Conservation (phyloP, 768 basidiomycete species). For the Panaeolus papilionaceus region DNA sequence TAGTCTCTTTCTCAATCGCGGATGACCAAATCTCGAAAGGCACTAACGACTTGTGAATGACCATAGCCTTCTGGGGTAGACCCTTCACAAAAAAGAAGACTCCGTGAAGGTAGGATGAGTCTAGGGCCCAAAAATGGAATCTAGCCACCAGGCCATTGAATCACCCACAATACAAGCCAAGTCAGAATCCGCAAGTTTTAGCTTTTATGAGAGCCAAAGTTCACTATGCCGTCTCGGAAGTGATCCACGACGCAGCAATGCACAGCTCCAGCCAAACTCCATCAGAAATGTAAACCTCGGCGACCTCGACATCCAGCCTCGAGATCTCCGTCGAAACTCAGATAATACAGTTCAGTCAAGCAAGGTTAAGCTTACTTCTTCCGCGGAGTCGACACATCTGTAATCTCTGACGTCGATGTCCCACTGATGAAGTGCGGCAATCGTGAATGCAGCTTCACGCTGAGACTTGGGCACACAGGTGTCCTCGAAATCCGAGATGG, state of each 20-base stretch:
- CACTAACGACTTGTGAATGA: not conserved
- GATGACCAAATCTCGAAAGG: not conserved
- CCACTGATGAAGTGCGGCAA: conserved; percentile 94
- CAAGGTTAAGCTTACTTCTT: conserved; percentile 58
- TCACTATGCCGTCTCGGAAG: not conserved
- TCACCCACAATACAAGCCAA: not conserved
- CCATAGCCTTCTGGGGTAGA: not conserved
- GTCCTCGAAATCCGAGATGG: conserved; percentile 73
- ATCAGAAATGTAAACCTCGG: not conserved
- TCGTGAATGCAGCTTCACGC: conserved; percentile 82
- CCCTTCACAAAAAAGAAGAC: not conserved
- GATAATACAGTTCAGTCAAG: conserved; percentile 12
- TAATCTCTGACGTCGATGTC: conserved; percentile 83
- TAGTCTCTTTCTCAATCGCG: not conserved
- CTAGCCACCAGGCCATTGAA: not conserved
- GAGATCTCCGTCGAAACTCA: conserved; percentile 9
- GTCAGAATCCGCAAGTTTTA: not conserved
- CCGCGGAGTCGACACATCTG: conserved; percentile 81
- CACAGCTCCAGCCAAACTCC: not conserved
- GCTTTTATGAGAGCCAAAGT: conserved; percentile 2
- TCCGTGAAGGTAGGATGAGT: conserved; percentile 21
- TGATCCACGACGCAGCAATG: not conserved
- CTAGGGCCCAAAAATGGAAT: not conserved
- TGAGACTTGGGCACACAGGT: conserved; percentile 79
- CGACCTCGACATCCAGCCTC: not conserved